phyloP scores from a whole-genome alignment of 257 asterid genomes.

The Voacanga thouarsii region DNA sequence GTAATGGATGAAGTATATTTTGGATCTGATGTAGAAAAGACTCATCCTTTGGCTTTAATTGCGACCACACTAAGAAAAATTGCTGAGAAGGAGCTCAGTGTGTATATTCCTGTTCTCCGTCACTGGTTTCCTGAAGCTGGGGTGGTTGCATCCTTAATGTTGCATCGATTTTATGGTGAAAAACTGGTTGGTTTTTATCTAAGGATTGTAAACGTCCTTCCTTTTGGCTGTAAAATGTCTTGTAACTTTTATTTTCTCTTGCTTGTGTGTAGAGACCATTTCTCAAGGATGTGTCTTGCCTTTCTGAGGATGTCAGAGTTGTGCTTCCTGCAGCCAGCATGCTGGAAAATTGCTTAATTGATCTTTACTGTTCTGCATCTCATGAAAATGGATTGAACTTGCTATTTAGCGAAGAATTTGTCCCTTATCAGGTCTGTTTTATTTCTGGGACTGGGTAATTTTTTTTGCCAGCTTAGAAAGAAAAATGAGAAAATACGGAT shows the following conservation, averaged over 20 bases:
- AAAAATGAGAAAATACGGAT: not conserved
- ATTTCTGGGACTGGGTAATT: constrained; percentile 3
- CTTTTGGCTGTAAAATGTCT: constrained; percentile 14
- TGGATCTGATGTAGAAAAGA: constrained; percentile 44
- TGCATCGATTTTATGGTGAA: constrained; percentile 85
- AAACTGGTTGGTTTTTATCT: constrained; percentile 59
- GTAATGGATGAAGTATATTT: constrained; percentile 37
- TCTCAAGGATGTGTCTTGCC: constrained; percentile 58
- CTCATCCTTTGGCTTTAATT: constrained; percentile 69
- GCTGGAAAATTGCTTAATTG: constrained; percentile 61
- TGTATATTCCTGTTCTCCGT: constrained; percentile 62
- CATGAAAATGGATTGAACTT: constrained; percentile 34
- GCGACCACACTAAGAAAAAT: constrained; percentile 69
- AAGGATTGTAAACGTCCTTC: constrained; percentile 8
- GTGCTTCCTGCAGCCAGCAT: constrained; percentile 89
- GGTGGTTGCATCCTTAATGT: constrained; percentile 50
- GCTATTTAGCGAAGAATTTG: constrained; percentile 41
- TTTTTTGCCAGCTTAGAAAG: not conserved
- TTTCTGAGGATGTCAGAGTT: constrained; percentile 63
- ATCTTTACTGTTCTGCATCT: constrained; percentile 56
- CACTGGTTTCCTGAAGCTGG: constrained; percentile 73
- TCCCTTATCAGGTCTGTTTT: constrained; percentile 53
- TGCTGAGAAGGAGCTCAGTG: constrained; percentile 62
- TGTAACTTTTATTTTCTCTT: constrained; percentile 24
- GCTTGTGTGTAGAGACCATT: constrained; percentile 59